Conservation (phyloP, 768 basidiomycete species). For the Amanita thiersii region DNA sequence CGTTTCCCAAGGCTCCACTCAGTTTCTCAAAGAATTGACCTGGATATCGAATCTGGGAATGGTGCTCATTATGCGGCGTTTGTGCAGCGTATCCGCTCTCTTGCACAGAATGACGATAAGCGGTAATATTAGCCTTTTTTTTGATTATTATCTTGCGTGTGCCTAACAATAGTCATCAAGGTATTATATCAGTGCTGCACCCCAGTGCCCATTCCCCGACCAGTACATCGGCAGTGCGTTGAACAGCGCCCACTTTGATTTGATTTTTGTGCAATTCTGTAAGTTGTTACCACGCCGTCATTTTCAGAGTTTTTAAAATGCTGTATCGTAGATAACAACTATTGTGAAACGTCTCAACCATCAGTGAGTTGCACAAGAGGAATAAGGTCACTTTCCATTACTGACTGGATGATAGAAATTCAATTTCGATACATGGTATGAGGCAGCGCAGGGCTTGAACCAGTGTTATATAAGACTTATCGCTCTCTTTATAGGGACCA, state of each 20-base stretch:
- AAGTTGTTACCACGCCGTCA: too few relatives aligned
- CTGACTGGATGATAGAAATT: slow-evolving; percentile 26
- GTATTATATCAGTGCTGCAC: slow-evolving; percentile 57
- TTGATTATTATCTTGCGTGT: background rate
- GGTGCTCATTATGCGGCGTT: slow-evolving; percentile 42
- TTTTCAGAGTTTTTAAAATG: too few relatives aligned
- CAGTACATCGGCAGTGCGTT: slow-evolving; percentile 50
- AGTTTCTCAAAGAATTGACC: slow-evolving; percentile 37
- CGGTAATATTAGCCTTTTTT: slow-evolving; percentile 24
- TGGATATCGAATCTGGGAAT: slow-evolving; percentile 64
- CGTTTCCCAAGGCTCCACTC: background rate
- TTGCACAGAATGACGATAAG: slow-evolving; percentile 41
- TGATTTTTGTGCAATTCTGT: slow-evolving; percentile 68
- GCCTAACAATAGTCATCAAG: slow-evolving; percentile 20
- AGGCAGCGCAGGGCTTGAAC: background rate
- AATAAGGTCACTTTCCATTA: background rate
- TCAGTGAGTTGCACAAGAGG: slow-evolving; percentile 19
- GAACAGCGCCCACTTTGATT: slow-evolving; percentile 56
- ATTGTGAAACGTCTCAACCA: slow-evolving; percentile 35
- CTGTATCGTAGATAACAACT: slow-evolving; percentile 44
- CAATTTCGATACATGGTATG: slow-evolving; percentile 42
- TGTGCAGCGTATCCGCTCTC: slow-evolving; percentile 41
- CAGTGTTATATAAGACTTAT: background rate
- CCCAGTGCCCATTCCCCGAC: slow-evolving; percentile 66
- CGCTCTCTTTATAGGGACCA: slow-evolving; percentile 30